Base-by-base conservation (phyloP, 2,329 filamentous ascomycete species). In the Pseudocercospora fijiensis region DNA sequence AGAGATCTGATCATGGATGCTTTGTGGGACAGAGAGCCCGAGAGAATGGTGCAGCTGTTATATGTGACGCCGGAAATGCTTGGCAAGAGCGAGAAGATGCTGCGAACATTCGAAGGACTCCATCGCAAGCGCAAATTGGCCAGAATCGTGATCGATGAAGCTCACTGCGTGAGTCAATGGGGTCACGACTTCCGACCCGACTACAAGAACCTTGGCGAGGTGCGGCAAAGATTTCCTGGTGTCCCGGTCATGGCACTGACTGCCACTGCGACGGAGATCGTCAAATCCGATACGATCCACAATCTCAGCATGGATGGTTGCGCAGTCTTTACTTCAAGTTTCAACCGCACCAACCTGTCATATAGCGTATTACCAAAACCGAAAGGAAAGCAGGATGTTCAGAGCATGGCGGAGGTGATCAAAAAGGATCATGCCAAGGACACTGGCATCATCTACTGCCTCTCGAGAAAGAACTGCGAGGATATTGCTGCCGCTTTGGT, bases 141-240 rank as follows among this genome's bases (percentile, higher is more conserved):
- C 16, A 87, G 95, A 26, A 86, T 99, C 56, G 95, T 99, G 59
- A 96, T 99, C 67, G 95, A 99, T 70, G 96, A 99, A 79, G 95
- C 95, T n/a, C 95, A 99, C 76, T 99, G 95, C 76, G 94, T 99
- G 26, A 98, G 95, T 76, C 93, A 99, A 81, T 99, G 95, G 95
- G 95, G 95, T 0, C 95, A 99, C 71, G 95, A 99, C 76, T 99
- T 99, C 75, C 87, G 96, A 52, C 94, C 93, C 0, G 94, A 98
- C 75, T 99, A 99, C 80, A 96, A 96, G 77, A 85, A 86, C 28
- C 82, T 99, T 3, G 92, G 93, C 27, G 84, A 87, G 63, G 81
- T 97, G 49, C 86, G 94, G 56, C 76, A 80, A 45, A 86, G 85
- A 58, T 94, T 94, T 70, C 87, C 88, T 0, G 85, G 86, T 1